A percentile compares a stretch with the other conserved stretches of the same genome.
Conservation (phyloP, 345 rosid genomes). For the Erucastrum elatum region DNA sequence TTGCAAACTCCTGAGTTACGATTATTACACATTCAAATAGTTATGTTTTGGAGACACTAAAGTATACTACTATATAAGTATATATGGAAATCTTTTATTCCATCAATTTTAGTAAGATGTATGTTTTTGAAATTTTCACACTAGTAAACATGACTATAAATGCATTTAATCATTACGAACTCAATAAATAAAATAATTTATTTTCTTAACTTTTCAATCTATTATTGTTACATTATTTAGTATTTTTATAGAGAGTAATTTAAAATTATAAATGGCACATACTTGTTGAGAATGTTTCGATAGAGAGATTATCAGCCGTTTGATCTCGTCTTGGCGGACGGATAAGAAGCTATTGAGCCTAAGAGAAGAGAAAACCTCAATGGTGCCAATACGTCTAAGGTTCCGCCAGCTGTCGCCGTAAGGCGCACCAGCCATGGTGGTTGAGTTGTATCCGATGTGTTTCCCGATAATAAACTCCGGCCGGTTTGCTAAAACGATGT, state of each 20-base stretch:
- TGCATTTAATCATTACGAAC: no score
- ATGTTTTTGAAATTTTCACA: no score
- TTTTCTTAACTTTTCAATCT: no score
- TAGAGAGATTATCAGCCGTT: neutral
- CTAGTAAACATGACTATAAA: no score
- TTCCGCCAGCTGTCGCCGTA: neutral
- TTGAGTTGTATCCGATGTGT: neutral
- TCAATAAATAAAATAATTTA: no score
- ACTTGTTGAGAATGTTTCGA: neutral
- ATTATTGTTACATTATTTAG: no score
- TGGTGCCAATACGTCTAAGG: neutral
- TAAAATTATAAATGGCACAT: neutral
- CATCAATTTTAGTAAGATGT: no score
- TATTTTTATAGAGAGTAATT: no score
- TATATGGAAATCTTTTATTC: no score
- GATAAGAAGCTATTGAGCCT: neutral
- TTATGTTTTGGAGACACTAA: neutral
- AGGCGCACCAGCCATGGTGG: neutral
- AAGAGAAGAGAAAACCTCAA: neutral
- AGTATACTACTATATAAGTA: no score
- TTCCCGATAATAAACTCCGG: neutral
- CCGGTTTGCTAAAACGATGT: neutral
- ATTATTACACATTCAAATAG: neutral
- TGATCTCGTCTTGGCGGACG: neutral
- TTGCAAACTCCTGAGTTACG: slow-evolving; percentile 14